phyloP scores from a whole-genome alignment of 129 eudicot species.

The Chrysanthemum lavandulifolium region DNA sequence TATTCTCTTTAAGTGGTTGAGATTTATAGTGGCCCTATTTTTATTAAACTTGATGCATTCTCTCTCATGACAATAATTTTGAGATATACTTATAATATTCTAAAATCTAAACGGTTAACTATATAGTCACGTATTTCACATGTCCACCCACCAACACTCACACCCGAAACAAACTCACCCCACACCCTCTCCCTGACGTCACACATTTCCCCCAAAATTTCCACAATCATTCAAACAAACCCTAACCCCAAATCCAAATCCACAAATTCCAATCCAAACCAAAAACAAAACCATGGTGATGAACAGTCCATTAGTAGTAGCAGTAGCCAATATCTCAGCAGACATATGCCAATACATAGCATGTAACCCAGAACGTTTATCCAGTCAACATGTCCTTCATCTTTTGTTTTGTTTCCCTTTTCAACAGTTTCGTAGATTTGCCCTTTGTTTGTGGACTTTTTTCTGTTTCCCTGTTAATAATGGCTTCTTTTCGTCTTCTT shows the following conservation, averaged over 20 bases:
- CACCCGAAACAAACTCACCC: not conserved
- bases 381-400: constrained; percentile 62
- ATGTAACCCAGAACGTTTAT: constrained; percentile 73
- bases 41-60: too few relatives aligned
- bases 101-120: not conserved
- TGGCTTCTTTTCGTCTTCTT: constrained; percentile 32
- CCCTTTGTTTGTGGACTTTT: constrained; percentile 71
- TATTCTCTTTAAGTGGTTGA: too few relatives aligned
- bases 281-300: constrained; percentile 55
- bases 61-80: too few relatives aligned
- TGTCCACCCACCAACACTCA: not conserved
- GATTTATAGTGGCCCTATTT: too few relatives aligned
- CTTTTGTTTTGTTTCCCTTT: constrained; percentile 86
- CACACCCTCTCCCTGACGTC: constrained; percentile 26
- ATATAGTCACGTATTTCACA: not conserved
- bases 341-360: constrained; percentile 85
- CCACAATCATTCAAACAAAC: not conserved
- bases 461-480: constrained; percentile 59
- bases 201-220: constrained; percentile 22
- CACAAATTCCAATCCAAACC: constrained; percentile 18
- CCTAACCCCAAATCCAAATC: constrained; percentile 17
- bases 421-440: constrained; percentile 73
- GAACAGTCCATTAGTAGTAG: constrained; percentile 59
- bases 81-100: too few relatives aligned
- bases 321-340: constrained; percentile 78